Percentiles rank a stretch among this genome's conserved stretches.
Conservation (phyloP, 257 asterid genomes). For the Solanum neorickii region DNA sequence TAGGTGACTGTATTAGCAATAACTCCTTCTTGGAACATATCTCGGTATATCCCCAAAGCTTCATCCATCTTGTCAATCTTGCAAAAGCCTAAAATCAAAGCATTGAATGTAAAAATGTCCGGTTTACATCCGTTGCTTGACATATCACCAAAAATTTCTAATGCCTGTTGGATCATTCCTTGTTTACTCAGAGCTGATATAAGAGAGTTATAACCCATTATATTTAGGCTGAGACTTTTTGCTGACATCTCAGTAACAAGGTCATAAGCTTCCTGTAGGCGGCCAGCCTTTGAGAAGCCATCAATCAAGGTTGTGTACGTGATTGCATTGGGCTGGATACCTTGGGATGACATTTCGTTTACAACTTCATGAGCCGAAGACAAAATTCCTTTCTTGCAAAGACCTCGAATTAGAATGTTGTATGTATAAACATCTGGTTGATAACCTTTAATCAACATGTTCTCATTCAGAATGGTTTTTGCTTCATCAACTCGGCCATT, state of each 20-base stretch:
- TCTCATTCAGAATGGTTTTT: constrained; percentile 34
- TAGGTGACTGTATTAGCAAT: constrained; percentile 77
- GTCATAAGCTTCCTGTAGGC: constrained; percentile 47
- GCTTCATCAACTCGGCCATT: constrained; percentile 63
- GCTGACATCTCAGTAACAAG: constrained; percentile 49
- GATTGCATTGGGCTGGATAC: constrained; percentile 46
- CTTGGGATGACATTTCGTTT: constrained; percentile 37
- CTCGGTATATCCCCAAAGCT: constrained; percentile 48
- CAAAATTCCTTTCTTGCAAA: constrained; percentile 56
- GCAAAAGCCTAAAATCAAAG: constrained; percentile 63
- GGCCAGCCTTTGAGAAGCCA: constrained; percentile 65
- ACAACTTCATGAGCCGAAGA: constrained; percentile 47
- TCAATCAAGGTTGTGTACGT: constrained; percentile 73
- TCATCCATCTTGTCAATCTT: constrained; percentile 48
- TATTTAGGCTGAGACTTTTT: constrained; percentile 46
- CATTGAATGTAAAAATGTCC: constrained; percentile 59
- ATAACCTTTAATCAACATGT: constrained; percentile 27
- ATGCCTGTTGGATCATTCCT: constrained; percentile 45
- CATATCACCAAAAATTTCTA: constrained; percentile 39
- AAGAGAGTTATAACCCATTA: constrained; percentile 69
- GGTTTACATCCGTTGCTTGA: constrained; percentile 48
- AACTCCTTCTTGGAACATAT: constrained; percentile 71
- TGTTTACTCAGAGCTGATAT: constrained; percentile 68
- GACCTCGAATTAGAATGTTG: constrained; percentile 67
- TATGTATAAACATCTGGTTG: constrained; percentile 70